These are phyloP conservation scores for Hypoxylon sp. DNA, from an alignment of 2,329 filamentous ascomycete species.

Conservation along the genomic window DNA sequence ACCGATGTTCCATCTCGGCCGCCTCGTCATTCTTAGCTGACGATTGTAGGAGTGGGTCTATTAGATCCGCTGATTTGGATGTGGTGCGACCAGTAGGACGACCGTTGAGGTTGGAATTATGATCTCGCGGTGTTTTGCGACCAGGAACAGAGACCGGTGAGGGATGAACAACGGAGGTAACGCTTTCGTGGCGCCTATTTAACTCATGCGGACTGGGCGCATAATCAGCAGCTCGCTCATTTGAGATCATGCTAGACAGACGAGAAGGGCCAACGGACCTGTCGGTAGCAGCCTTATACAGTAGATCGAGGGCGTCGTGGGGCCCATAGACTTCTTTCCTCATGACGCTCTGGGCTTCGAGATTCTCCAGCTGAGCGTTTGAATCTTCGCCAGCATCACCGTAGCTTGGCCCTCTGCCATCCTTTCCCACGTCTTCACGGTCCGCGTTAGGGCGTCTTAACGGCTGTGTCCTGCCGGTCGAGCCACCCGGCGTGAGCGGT, in stretches of 20 bases:
- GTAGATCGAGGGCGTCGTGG: conserved; percentile 90
- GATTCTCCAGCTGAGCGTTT: conserved; percentile 74
- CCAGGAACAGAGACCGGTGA: conserved; percentile 45
- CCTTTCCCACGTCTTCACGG: conserved; percentile 55
- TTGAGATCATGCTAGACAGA: conserved; percentile 35
- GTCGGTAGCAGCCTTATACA: conserved; percentile 87
- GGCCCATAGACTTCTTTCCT: conserved; percentile 85
- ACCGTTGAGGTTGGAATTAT: conserved; percentile 43
- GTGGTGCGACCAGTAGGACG: conserved; percentile 45
- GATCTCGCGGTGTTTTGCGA: conserved; percentile 46
- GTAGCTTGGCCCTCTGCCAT: conserved; percentile 53
- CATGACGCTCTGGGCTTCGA: conserved; percentile 76
- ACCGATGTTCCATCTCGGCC: conserved; percentile 61
- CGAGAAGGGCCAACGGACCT: conserved; percentile 59
- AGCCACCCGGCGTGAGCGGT: conserved; percentile 77
- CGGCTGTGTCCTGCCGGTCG: conserved; percentile 75
- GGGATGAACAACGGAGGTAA: conserved; percentile 48
- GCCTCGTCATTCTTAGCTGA: conserved; percentile 47
- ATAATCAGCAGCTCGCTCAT: conserved; percentile 44
- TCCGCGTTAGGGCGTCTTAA: conserved; percentile 71
- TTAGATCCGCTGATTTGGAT: conserved; percentile 53
- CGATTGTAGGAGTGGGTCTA: conserved; percentile 53
- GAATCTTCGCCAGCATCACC: conserved; percentile 64
- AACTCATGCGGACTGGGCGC: conserved; percentile 51
- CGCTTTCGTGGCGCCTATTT: conserved; percentile 49